A percentile compares a stretch with the other conserved stretches of the same genome.
Evolutionary conservation across 306 rosid genomes (phyloP).

Genomic region (Quercus mongolica): DNA sequence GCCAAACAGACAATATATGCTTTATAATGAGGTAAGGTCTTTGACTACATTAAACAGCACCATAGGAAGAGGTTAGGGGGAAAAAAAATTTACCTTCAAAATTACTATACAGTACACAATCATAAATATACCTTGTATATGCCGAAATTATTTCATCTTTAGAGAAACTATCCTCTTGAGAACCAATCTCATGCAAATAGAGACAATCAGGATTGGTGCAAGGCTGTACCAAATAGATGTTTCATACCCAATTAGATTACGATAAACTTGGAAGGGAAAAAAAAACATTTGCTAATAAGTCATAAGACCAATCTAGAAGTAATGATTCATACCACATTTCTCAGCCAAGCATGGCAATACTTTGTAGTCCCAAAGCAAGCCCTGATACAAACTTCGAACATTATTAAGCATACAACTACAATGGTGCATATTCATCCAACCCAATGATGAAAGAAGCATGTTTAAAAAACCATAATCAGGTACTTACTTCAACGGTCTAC

Average conservation of each 20-base stretch:
- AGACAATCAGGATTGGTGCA: constrained; percentile 97
- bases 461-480: background rate
- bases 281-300: constrained; percentile 4
- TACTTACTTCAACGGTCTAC: constrained; percentile 72
- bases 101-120: background rate
- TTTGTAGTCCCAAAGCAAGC: constrained; percentile 99
- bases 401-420: background rate
- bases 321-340: constrained; percentile 75
- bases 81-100: background rate
- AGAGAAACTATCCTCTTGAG: constrained; percentile 89
- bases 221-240: constrained; percentile 56
- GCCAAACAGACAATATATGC: too few relatives aligned
- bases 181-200: constrained; percentile 90
- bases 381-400: constrained; percentile 37
- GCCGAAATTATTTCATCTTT: constrained; percentile 97
- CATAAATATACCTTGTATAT: constrained; percentile 63
- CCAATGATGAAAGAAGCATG: background rate
- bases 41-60: background rate
- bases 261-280: background rate
- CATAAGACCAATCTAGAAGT: background rate
- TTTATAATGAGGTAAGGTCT: background rate
- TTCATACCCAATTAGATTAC: background rate
- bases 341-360: constrained; percentile 99
- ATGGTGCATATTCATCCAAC: background rate
- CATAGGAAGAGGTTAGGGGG: background rate